Evolutionary conservation across 2,329 filamentous ascomycete species (phyloP), one percentile per base, ranked within the genome.

Genomic region (Botrytis fabae): DNA sequence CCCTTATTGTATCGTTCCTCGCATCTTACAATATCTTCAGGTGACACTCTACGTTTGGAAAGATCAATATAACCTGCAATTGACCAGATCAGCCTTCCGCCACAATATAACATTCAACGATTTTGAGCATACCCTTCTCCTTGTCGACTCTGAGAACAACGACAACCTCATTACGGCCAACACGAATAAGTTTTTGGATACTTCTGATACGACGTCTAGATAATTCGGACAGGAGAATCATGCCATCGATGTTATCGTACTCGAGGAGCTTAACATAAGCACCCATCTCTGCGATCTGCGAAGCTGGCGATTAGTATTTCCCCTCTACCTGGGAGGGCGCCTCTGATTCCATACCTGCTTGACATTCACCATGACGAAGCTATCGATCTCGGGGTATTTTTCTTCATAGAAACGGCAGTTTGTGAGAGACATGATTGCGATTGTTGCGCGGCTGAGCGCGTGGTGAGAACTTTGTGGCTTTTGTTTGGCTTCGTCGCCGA

Each of bases 301-400:
- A 42, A 64, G 54, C 40, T 59, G 64, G 28, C 61, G 16, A 32
- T 76, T 73, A 76, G 74, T 25, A 60, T 62, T 12, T 40, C 16
- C 75, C 40, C 68, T 10, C 51, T 46, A n/a, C 38, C 6, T 46
- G 14, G 38, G 38, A 28, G 28, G 9, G 25, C n/a, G 18, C 25
- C 18, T 40, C 28, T 42, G 35, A 59, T 22, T 73, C 81, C 88
- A 76, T 82, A 95, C 93, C 91, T 97, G 94, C 90, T 97, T 97
- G 81, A 98, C 96, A 85, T 98, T 99, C 83, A 99, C 96, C 96
- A 99, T 99, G 83, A 99, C 97, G 85, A 98, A 98, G 88, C 94
- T 97, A 86, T 99, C 96, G 83, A 99, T 95, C 88, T 98, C 96
- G 74, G 94, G 94, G 82, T 92, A 98, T 85, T 97, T 97, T 86